Percentiles rank a stretch among this genome's conserved stretches.
phyloP scores from a whole-genome alignment of 805 yeast species.

The Teunomyces funiuensis region DNA sequence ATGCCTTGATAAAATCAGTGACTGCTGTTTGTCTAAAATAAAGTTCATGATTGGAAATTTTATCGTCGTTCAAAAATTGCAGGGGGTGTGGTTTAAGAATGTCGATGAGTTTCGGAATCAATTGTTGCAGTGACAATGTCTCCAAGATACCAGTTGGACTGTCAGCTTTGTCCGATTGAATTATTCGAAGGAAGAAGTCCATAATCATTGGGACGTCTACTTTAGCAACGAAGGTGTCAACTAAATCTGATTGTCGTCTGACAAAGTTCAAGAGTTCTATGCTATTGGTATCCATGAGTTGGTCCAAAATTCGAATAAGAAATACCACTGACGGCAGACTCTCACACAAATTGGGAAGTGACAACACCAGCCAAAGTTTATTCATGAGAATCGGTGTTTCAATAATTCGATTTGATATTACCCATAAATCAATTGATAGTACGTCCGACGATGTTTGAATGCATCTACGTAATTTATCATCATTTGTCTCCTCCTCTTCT shows the following conservation, averaged over 20 bases:
- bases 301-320: slow-evolving; percentile 70
- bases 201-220: slow-evolving; percentile 91
- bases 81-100: slow-evolving; percentile 67
- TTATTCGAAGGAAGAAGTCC: slow-evolving; percentile 86
- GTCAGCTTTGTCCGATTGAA: slow-evolving; percentile 91
- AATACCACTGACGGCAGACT: slow-evolving; percentile 40
- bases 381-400: slow-evolving; percentile 41
- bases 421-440: slow-evolving; percentile 42
- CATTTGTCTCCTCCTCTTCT: slow-evolving; percentile 25
- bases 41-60: slow-evolving; percentile 29
- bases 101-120: slow-evolving; percentile 71
- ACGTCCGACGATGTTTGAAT: slow-evolving; percentile 42
- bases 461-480: slow-evolving; percentile 35
- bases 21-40: slow-evolving; percentile 81
- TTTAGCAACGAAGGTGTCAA: slow-evolving; percentile 77
- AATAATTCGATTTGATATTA: slow-evolving; percentile 41
- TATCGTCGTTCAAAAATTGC: slow-evolving; percentile 39
- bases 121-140: slow-evolving; percentile 64
- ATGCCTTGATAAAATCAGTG: slow-evolving; percentile 91
- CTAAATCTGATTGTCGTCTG: slow-evolving; percentile 64
- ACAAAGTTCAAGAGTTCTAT: slow-evolving; percentile 71
- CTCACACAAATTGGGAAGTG: slow-evolving; percentile 32
- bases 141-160: slow-evolving; percentile 85
- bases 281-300: slow-evolving; percentile 64
- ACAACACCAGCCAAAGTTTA: slow-evolving; percentile 42